Evolutionary conservation across 1,284 basidiomycete genomes (phyloP).

Genomic region (Cryptococcus sp.): DNA sequence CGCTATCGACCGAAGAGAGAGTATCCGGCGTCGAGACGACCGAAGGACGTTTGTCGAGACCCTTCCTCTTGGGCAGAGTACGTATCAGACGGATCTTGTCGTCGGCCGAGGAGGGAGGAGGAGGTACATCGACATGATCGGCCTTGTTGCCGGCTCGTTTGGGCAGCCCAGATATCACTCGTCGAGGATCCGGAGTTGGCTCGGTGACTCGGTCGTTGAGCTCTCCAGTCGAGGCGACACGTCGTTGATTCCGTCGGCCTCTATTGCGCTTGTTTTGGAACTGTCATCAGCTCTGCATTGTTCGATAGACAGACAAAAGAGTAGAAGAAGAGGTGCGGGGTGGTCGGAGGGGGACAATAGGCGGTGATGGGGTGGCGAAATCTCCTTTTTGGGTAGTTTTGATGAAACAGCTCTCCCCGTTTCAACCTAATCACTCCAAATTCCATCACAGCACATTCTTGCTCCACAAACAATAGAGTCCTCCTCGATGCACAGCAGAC

Average conservation of each 20-base stretch:
- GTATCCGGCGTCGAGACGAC: neutral
- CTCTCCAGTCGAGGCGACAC: neutral
- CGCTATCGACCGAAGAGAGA: conserved; percentile 5
- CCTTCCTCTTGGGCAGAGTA: conserved; percentile 7
- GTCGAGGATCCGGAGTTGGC: neutral
- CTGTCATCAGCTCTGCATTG: conserved; percentile 6
- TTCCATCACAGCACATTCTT: no score
- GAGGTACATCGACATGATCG: neutral
- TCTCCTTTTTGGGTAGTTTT: neutral
- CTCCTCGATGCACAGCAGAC: no score
- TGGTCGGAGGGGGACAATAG: neutral
- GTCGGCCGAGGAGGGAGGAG: neutral
- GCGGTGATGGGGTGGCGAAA: neutral
- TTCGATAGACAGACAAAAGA: neutral
- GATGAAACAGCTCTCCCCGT: neutral
- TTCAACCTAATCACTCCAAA: no score
- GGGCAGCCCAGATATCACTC: neutral
- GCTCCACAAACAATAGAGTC: no score
- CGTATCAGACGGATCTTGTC: conserved; percentile 5
- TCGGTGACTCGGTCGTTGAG: neutral
- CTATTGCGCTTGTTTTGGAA: conserved; percentile 27
- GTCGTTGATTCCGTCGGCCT: neutral
- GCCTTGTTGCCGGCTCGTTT: neutral
- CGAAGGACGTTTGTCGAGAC: neutral
- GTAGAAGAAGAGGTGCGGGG: neutral